Percentiles rank a stretch among this genome's conserved stretches.
Conservation (phyloP, 495 filamentous ascomycete species). For the Venustampulla echinocandica region DNA sequence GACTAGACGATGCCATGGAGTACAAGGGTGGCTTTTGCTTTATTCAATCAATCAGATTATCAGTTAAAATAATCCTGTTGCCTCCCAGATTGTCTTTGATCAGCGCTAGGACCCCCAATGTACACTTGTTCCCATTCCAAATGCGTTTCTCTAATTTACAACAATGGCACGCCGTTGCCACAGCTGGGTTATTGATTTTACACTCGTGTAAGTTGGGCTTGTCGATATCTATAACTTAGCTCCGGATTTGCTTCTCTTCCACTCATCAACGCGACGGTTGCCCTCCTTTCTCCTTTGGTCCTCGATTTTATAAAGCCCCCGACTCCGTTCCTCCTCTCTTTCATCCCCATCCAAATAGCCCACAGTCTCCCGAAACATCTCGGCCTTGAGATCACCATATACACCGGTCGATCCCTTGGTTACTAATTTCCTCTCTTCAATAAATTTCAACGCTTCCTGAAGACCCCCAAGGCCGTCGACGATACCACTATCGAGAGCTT, state of each 20-base stretch:
- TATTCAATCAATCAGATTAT: too few species aligned
- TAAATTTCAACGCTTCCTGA: slow-evolving; percentile 47
- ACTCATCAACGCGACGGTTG: slow-evolving; percentile 36
- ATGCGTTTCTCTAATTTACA: too few species aligned
- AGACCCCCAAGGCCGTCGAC: slow-evolving; percentile 60
- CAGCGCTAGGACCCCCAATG: too few species aligned
- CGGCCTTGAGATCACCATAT: slow-evolving; percentile 59
- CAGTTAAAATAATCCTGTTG: too few species aligned
- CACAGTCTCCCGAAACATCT: slow-evolving; percentile 61
- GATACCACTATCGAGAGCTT: slow-evolving; percentile 54
- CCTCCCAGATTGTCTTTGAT: too few species aligned
- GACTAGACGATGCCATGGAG: too few species aligned
- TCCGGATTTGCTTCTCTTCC: slow-evolving; percentile 18
- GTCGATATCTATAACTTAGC: slow-evolving; percentile 18
- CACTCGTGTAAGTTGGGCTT: too few species aligned
- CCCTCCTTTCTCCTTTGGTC: slow-evolving; percentile 28
- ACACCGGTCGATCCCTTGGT: slow-evolving; percentile 52
- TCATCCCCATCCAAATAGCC: slow-evolving; percentile 31
- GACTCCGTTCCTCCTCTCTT: slow-evolving; percentile 28
- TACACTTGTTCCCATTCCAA: too few species aligned
- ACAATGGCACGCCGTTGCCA: too few species aligned
- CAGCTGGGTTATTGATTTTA: too few species aligned
- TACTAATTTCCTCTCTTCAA: slow-evolving; percentile 45
- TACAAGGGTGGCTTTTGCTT: too few species aligned
- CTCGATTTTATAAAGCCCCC: slow-evolving; percentile 28